These are phyloP conservation scores for Leptodontidium sp. DNA, from an alignment of 2,329 filamentous ascomycete genomes.

Conservation along the genomic window DNA sequence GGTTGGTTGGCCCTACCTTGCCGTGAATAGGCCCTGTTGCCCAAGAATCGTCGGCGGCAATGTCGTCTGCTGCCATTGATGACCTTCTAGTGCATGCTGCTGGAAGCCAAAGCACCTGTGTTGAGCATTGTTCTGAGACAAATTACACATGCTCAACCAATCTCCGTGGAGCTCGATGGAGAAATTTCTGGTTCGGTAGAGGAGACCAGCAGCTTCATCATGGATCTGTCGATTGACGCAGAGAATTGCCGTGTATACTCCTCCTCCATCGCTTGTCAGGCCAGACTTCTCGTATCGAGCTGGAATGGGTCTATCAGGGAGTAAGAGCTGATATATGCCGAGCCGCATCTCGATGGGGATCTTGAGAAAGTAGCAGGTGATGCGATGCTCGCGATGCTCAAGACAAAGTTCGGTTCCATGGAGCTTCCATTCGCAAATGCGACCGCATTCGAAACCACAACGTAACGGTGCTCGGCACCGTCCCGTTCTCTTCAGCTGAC, in stretches of 20 bases:
- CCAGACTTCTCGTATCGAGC: constrained; percentile 22
- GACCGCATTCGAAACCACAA: constrained; percentile 31
- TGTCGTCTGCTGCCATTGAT: constrained; percentile 85
- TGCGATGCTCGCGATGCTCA: constrained; percentile 22
- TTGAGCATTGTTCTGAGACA: neutral
- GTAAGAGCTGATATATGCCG: constrained; percentile 28
- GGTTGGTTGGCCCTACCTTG: constrained; percentile 75
- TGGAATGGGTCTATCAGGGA: constrained; percentile 29
- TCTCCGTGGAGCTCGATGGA: constrained; percentile 25
- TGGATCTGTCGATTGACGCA: constrained; percentile 34
- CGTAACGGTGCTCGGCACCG: constrained; percentile 22
- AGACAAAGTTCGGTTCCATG: constrained; percentile 26
- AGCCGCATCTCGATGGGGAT: constrained; percentile 31
- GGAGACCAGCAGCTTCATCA: constrained; percentile 28
- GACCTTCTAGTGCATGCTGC: constrained; percentile 82
- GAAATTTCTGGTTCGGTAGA: constrained; percentile 27
- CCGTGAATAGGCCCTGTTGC: constrained; percentile 81
- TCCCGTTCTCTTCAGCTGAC: constrained; percentile 22
- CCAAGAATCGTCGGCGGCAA: no score
- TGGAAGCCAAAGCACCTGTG: constrained; percentile 13
- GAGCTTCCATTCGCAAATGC: constrained; percentile 27
- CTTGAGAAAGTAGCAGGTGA: constrained; percentile 31
- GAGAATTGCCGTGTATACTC: constrained; percentile 24
- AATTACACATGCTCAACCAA: constrained; percentile 31
- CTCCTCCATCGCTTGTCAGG: constrained; percentile 15